phyloP scores from a whole-genome alignment of 306 rosid species.

The Mimosa pudica region DNA sequence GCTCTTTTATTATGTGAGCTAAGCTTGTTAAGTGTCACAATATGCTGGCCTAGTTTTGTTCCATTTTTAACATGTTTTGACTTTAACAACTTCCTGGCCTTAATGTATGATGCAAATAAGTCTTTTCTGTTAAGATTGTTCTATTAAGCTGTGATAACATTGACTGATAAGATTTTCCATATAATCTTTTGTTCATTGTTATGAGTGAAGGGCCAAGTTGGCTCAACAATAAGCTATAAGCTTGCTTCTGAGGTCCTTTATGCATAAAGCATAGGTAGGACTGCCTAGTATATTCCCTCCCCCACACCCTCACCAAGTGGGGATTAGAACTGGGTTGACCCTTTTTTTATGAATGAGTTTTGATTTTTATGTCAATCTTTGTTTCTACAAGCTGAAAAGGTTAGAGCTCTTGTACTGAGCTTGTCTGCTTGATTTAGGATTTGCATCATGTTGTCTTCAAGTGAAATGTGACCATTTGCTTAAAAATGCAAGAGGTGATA shows the following conservation, averaged over 20 bases:
- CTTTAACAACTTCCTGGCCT: constrained; percentile 3
- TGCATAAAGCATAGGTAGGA: too few relatives aligned
- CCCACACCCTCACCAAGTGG: too few relatives aligned
- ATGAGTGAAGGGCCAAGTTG: background rate
- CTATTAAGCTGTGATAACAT: background rate
- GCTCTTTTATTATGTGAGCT: constrained; percentile 7
- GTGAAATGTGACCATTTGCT: constrained; percentile 4
- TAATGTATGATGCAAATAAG: background rate
- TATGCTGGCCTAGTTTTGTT: background rate
- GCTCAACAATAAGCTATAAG: too few relatives aligned
- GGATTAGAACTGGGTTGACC: too few relatives aligned
- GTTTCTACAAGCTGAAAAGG: constrained; percentile 8
- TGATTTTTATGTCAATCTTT: constrained; percentile 1
- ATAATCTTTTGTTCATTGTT: constrained; percentile 6
- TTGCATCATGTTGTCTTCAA: background rate
- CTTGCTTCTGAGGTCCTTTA: too few relatives aligned
- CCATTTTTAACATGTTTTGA: background rate
- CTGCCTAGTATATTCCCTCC: too few relatives aligned
- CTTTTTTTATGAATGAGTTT: background rate
- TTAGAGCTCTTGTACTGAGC: background rate
- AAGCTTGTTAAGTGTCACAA: constrained; percentile 4
- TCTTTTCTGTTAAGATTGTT: constrained; percentile 9
- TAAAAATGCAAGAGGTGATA: background rate
- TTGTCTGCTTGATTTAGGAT: constrained; percentile 8
- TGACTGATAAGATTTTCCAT: background rate